Base-by-base conservation (phyloP, 179 eudicot genomes). In the Camellia oleifera region DNA sequence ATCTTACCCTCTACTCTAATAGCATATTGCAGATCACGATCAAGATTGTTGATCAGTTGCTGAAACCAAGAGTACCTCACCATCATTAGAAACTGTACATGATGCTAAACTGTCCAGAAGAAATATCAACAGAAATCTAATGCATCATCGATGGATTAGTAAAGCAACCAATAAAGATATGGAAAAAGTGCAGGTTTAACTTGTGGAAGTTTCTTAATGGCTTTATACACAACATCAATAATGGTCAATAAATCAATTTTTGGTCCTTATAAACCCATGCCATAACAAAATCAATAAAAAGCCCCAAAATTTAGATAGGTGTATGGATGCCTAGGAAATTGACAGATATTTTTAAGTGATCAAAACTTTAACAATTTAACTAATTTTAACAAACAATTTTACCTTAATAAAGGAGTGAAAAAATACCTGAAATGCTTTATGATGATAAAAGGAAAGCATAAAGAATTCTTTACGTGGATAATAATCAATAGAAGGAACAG, bases 1-100 rank as follows among this genome's bases (percentile, higher is more conserved):
- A 92, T 90, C 90, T 96, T 96, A 69, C 99, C 99, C 91, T 96
- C 99, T 82, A 96, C 99, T 86, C 86, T 87, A 66, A 96, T 90
- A 80, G 99, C 98, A 90, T 96, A 96, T 90, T 94, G 97, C 81
- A 96, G 88, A 87, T 96, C 99, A 77, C 99, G 98, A 82, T 96
- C 99, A 80, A 96, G 98, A 82, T 96, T 94, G 82, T 90, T 89
- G 73, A 94, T 88, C 26, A 96, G 84, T 92, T 84, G 93, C 99
- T 96, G 96, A 65, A 82, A 23, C 76, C 68, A 83, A 82, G 69
- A 71, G 17, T 57, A 45, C 58, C 53, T 79, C 62, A 62, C 74
- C 69, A 81, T 76, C 48, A 78, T 70, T 72, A 69, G 57, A 69
- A 69, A 9, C 23, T 45, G 74, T 82, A 13, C 42, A 13, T 40